A percentile compares a stretch with the other conserved stretches of the same genome.
Evolutionary conservation across 2,329 filamentous ascomycete species (phyloP).

Genomic region (Aspergillus latus): DNA sequence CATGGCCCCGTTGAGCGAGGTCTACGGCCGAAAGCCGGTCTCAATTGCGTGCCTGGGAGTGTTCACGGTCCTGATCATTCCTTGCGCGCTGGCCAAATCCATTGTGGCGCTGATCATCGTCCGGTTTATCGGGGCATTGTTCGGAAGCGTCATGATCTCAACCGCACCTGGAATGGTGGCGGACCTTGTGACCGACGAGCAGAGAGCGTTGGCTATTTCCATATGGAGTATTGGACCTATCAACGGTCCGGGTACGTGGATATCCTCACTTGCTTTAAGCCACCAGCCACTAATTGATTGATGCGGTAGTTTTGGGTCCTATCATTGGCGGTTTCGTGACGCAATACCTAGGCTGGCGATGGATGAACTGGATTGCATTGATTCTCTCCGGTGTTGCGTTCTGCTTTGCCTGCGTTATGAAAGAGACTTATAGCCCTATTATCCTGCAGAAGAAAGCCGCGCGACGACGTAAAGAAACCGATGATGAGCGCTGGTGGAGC

Average conservation of each 20-base stretch:
- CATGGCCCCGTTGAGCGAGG: constrained; percentile 64
- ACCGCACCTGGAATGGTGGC: constrained; percentile 81
- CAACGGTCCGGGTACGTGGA: constrained; percentile 62
- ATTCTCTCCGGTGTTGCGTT: constrained; percentile 68
- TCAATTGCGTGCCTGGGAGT: constrained; percentile 65
- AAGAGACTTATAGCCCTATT: constrained; percentile 74
- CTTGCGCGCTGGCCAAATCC: constrained; percentile 68
- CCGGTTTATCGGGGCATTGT: constrained; percentile 72
- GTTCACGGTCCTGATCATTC: constrained; percentile 70
- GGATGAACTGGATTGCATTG: constrained; percentile 78
- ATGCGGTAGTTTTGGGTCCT: constrained; percentile 54
- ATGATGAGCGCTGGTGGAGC: constrained; percentile 72
- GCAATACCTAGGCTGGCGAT: constrained; percentile 73
- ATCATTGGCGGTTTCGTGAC: constrained; percentile 79
- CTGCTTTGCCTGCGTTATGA: constrained; percentile 58
- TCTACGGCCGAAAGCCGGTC: constrained; percentile 54
- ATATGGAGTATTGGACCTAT: constrained; percentile 82
- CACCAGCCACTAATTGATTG: constrained; percentile 5
- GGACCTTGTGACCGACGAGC: constrained; percentile 78
- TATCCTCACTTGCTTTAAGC: background rate
- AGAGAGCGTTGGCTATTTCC: constrained; percentile 77
- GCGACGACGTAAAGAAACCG: constrained; percentile 64
- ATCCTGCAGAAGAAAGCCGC: constrained; percentile 68
- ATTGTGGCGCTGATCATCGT: constrained; percentile 68
- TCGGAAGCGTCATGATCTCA: constrained; percentile 75